These are phyloP conservation scores for Nitzschia sp. DNA, from an alignment of 108 stramenopile genomes.

Conservation along the genomic window DNA sequence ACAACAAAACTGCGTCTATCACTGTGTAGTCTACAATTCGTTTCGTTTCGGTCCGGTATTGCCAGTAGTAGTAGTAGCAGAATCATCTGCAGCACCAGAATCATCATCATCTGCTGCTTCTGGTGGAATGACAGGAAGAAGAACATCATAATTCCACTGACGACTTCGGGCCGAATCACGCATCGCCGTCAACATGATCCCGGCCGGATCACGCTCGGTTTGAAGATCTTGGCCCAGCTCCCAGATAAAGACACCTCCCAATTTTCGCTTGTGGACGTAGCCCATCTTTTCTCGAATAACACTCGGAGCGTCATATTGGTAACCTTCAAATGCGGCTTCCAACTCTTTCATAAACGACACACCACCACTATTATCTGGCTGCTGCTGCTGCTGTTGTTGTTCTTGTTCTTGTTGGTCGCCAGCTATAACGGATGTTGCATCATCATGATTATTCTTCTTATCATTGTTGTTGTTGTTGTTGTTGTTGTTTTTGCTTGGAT, in stretches of 20 bases:
- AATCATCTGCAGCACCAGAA: too few relatives aligned
- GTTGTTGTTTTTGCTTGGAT: too few relatives aligned
- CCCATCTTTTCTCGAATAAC: background rate
- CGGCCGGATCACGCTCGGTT: background rate
- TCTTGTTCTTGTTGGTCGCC: background rate
- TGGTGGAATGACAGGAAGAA: too few relatives aligned
- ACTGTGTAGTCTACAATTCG: too few relatives aligned
- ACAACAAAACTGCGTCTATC: too few relatives aligned
- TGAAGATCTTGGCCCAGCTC: slow-evolving; percentile 7
- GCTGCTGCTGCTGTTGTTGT: background rate
- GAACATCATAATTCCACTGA: too few relatives aligned
- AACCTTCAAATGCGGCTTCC: background rate
- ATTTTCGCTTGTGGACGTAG: background rate
- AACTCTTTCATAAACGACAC: background rate
- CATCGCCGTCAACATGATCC: background rate
- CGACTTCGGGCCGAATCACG: background rate
- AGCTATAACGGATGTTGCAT: background rate
- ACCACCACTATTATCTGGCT: background rate
- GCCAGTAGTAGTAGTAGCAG: too few relatives aligned
- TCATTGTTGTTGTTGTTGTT: too few relatives aligned
- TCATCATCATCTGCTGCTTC: too few relatives aligned
- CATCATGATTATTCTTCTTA: too few relatives aligned
- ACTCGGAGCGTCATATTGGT: background rate
- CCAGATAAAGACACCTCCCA: slow-evolving; percentile 16
- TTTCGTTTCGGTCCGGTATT: too few relatives aligned